Conservation (phyloP, 768 basidiomycete genomes). For the Sarcodon aspratus region DNA sequence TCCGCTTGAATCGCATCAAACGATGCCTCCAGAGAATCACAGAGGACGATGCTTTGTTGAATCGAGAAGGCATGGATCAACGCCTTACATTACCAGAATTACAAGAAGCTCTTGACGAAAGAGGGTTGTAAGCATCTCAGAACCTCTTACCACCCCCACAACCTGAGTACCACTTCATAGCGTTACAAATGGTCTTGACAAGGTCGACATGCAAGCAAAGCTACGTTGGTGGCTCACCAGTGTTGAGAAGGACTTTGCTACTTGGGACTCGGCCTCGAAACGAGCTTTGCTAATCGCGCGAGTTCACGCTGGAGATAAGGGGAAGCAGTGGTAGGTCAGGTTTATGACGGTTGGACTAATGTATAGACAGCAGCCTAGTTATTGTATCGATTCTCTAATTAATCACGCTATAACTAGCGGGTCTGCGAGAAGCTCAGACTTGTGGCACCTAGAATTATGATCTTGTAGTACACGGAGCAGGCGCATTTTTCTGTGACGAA, state of each 20-base stretch:
- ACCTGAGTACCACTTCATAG: not conserved
- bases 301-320: not conserved
- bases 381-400: not conserved
- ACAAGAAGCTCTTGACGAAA: constrained; percentile 57
- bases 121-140: constrained; percentile 54
- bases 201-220: not conserved
- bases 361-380: not conserved
- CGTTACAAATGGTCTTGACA: not conserved
- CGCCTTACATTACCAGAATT: constrained; percentile 43
- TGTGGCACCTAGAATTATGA: no score
- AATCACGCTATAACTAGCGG: not conserved
- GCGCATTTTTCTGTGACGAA: no score
- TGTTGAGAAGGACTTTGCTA: not conserved
- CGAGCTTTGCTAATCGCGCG: not conserved
- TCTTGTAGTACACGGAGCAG: no score
- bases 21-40: constrained; percentile 29
- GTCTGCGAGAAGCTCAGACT: no score
- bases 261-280: not conserved
- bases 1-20: constrained; percentile 23
- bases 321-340: not conserved
- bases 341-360: not conserved
- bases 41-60: constrained; percentile 54
- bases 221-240: not conserved
- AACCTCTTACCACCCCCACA: not conserved
- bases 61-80: constrained; percentile 32